These are phyloP conservation scores for Galeopsis tetrahit DNA, from an alignment of 257 asterid species.

Conservation along the genomic window DNA sequence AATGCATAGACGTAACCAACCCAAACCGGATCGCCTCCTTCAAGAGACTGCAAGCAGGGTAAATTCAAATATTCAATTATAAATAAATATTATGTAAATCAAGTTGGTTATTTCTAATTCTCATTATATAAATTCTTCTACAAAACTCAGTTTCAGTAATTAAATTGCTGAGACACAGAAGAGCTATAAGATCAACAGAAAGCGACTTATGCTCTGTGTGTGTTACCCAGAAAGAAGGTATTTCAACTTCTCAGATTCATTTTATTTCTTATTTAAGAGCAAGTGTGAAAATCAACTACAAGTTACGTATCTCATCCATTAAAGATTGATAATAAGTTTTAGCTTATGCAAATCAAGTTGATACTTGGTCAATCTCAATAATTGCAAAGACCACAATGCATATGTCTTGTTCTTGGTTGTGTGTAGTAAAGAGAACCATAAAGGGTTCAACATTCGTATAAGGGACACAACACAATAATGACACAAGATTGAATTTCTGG, in stretches of 20 bases:
- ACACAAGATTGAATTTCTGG: slow-evolving; percentile 3
- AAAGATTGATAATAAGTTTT: neutral
- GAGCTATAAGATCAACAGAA: slow-evolving; percentile 14
- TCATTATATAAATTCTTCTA: slow-evolving; percentile 1
- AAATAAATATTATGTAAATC: slow-evolving; percentile 27
- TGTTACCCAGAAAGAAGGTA: slow-evolving; percentile 3
- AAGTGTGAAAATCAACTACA: neutral
- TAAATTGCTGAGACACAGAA: neutral
- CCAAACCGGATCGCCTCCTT: slow-evolving; percentile 81
- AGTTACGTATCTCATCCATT: neutral
- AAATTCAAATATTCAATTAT: slow-evolving; percentile 32
- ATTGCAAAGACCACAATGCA: neutral
- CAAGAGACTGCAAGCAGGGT: slow-evolving; percentile 72
- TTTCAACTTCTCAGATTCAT: neutral
- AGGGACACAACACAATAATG: slow-evolving; percentile 12
- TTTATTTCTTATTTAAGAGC: neutral
- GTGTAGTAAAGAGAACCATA: neutral
- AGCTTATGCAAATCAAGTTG: neutral
- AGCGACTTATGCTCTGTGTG: neutral
- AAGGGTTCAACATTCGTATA: slow-evolving; percentile 24
- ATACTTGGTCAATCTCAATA: slow-evolving; percentile 11
- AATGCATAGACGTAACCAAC: slow-evolving; percentile 86
- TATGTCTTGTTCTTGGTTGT: neutral
- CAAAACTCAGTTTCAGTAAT: neutral
- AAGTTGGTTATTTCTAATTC: slow-evolving; percentile 16